phyloP scores from a whole-genome alignment of 768 basidiomycete genomes.

The Sarcodon sp. region DNA sequence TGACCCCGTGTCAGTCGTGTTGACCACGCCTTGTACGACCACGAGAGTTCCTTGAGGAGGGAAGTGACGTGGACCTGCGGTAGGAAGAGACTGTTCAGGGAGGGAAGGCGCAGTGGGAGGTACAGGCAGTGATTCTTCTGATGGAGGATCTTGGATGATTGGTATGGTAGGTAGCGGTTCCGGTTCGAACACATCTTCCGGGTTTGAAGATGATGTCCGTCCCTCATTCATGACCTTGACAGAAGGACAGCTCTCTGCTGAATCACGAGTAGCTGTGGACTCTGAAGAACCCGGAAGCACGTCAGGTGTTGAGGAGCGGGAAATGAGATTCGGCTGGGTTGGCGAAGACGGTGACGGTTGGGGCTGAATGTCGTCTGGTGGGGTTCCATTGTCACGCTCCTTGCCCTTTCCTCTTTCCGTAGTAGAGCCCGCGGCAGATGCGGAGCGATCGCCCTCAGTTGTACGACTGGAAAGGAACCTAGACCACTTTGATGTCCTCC shows the following conservation, averaged over 20 bases:
- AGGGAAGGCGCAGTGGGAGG: not conserved
- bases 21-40: constrained; percentile 75
- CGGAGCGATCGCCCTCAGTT: constrained; percentile 8
- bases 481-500: constrained; percentile 19
- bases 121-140: constrained; percentile 5
- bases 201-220: not conserved
- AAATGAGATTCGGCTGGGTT: not conserved
- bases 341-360: not conserved
- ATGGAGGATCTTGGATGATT: constrained; percentile 3
- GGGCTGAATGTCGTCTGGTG: constrained; percentile 1
- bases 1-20: constrained; percentile 47
- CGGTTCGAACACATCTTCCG: not conserved
- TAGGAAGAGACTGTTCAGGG: not conserved
- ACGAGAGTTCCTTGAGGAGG: constrained; percentile 70
- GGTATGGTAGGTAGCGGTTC: constrained; percentile 1
- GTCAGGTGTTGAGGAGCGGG: not conserved
- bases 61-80: constrained; percentile 21
- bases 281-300: not conserved
- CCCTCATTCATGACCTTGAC: not conserved
- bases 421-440: constrained; percentile 3
- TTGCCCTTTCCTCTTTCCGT: constrained; percentile 10
- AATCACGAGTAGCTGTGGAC: not conserved
- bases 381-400: constrained; percentile 2
- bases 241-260: not conserved
- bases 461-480: constrained; percentile 8